Base-by-base conservation (phyloP, 2,329 filamentous ascomycete species). In the Colletotrichum kahawae region DNA sequence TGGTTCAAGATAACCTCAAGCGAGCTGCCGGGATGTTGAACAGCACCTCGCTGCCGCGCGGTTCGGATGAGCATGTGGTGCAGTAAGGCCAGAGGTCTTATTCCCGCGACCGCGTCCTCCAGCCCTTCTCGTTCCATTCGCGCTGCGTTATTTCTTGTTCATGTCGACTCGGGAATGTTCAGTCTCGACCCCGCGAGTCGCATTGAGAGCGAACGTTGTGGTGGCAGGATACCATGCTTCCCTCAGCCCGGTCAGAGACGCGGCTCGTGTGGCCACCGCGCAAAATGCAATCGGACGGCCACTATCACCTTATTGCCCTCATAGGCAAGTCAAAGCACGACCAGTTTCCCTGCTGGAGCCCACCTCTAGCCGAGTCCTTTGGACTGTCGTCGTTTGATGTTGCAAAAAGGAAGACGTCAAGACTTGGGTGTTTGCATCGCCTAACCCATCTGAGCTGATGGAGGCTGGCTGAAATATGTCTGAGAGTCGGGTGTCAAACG, bases 401-500 rank as follows among this genome's bases (percentile, higher is more conserved):
- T 36, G 24, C 21, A 12, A 21, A 48, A 48, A 21, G 43, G n/a
- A 57, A 67, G 31, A 67, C 64, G 64, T 67, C 64, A 67, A 56
- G 31, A 56, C 63, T 43, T 43, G 18, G 33, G 3, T 8, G 21
- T 31, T 59, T 57, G n/a, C 16, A 59, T 38, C 33, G n/a, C 31
- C 21, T 31, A 29, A 67, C 65, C 21, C 24, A 31, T 27, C 51
- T 59, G 51, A 29, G n/a, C 16, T 57, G 67, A 70, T 21, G 59
- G 43, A 13, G 59, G 34, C 43, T 63, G 29, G 57, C 57, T 60
- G 38, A 43, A n/a, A 62, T 57, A 48, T 65, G 51, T 66, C 51
- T 65, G 48, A 65, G 67, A 65, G 51, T 66, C 67, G 60, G 36
- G 71, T 60, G 60, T 71, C 51, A 62, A 43, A 38, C 71, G 48